These are phyloP conservation scores for Calonectria crousiana DNA, from an alignment of 2,329 filamentous ascomycete genomes.

Conservation along the genomic window DNA sequence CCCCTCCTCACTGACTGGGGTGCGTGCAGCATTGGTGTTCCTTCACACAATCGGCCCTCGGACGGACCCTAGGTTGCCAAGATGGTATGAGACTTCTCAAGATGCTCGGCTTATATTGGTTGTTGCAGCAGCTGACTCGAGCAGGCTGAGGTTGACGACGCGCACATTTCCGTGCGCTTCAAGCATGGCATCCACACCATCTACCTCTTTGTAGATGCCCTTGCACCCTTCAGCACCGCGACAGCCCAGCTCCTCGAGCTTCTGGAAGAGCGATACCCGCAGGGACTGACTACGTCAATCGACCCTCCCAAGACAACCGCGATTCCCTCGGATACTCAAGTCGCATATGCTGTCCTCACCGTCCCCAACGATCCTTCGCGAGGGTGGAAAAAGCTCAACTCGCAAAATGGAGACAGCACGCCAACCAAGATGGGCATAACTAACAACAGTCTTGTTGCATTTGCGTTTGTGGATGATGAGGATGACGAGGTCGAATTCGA, in stretches of 20 bases:
- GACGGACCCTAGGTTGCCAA: conserved; percentile 8
- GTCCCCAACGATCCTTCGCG: conserved; percentile 57
- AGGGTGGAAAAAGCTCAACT: conserved; percentile 64
- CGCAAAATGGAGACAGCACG: conserved; percentile 51
- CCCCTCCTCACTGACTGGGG: conserved; percentile 16
- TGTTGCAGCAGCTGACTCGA: background rate
- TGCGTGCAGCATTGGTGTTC: background rate
- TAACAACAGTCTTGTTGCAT: conserved; percentile 63
- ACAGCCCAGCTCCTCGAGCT: conserved; percentile 69
- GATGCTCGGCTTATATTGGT: background rate
- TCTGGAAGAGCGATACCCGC: conserved; percentile 68
- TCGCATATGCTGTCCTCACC: conserved; percentile 62
- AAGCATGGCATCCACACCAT: conserved; percentile 80
- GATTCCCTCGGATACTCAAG: conserved; percentile 55
- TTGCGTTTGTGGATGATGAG: conserved; percentile 57
- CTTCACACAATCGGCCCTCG: background rate
- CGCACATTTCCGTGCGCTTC: conserved; percentile 76
- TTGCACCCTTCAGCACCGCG: conserved; percentile 67
- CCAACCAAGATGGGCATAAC: conserved; percentile 58
- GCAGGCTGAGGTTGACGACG: conserved; percentile 54
- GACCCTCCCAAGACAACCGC: conserved; percentile 49
- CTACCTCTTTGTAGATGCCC: conserved; percentile 73
- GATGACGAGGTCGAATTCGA: conserved; percentile 57
- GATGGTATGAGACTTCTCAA: conserved; percentile 24
- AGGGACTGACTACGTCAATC: conserved; percentile 59